Base-by-base conservation (phyloP, 495 filamentous ascomycete genomes). In the Podospora tetraspora region DNA sequence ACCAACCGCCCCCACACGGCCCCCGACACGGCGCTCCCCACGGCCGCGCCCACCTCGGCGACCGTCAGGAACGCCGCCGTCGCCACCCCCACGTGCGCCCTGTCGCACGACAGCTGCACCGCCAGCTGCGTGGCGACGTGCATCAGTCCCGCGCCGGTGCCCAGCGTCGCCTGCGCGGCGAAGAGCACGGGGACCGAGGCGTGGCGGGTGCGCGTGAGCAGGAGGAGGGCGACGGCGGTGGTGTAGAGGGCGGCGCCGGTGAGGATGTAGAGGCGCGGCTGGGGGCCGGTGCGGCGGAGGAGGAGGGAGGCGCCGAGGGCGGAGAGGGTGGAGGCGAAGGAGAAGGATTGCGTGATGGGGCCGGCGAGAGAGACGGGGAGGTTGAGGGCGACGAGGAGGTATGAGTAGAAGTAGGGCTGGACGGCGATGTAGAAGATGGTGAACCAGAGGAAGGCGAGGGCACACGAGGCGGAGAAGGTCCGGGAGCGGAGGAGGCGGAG, bases 101-200 rank as follows among this genome's bases (percentile, higher is more conserved):
- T 88, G 10, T 81, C 81, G 65, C 71, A 62, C 61, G 66, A 59
- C 1, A 88, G 85, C 73, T 91, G 85, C 25, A 89, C 80, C 19
- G 86, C 84, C 7, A 91, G 82, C 70, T 91, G 85, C 32, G 85
- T 84, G 22, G 79, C 77, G 62, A 91, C 84, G 62, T 90, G 84
- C 61, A 84, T 72, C 24, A 80, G 72, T 0, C 83, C 82, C 0
- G 88, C 89, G 19, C 84, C 83, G 67, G 91, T 86, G 22, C 90
- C 88, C 62, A 92, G 88, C 78, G 86, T 85, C 65, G 90, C 88
- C 76, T 92, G 89, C 60, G 84, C 86, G 79, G 88, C 88, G 75
- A 91, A 81, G 10, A 92, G 72, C 62, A 86, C 86, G 24, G 81
- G 84, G 59, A 90, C 80, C 19, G 77, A 76, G 3, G 77, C 74